Evolutionary conservation across 2,329 filamentous ascomycete genomes (phyloP).

Genomic region (Blastomyces gilchristii): DNA sequence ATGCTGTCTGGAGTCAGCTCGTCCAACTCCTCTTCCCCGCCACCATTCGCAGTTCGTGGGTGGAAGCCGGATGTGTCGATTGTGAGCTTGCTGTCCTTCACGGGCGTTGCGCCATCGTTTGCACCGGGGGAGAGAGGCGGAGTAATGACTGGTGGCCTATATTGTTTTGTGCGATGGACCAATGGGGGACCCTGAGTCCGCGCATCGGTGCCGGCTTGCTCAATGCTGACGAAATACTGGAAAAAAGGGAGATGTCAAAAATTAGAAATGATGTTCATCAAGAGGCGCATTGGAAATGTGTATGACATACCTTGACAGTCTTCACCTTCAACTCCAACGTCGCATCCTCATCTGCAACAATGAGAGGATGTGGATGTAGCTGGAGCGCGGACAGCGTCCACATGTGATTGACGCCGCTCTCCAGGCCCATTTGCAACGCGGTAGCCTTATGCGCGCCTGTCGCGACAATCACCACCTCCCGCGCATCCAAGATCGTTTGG

Average conservation of each 20-base stretch:
- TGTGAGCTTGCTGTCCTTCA: constrained; percentile 27
- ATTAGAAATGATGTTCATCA: not conserved
- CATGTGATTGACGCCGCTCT: constrained; percentile 79
- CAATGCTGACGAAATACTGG: constrained; percentile 62
- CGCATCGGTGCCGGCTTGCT: constrained; percentile 48
- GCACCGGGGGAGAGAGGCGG: constrained; percentile 15
- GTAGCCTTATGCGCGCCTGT: constrained; percentile 71
- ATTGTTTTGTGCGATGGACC: constrained; percentile 32
- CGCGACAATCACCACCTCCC: constrained; percentile 74
- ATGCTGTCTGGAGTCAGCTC: constrained; percentile 41
- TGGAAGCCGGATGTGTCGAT: constrained; percentile 33
- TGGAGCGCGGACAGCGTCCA: constrained; percentile 78
- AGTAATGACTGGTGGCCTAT: constrained; percentile 8
- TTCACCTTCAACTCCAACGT: constrained; percentile 64
- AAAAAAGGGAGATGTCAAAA: constrained; percentile 1
- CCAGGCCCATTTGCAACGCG: constrained; percentile 68
- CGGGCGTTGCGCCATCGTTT: constrained; percentile 22
- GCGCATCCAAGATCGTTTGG: constrained; percentile 68
- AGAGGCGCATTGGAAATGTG: not conserved
- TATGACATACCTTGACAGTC: constrained; percentile 45
- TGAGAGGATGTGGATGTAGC: constrained; percentile 68
- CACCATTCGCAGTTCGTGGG: constrained; percentile 16
- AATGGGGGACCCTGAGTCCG: constrained; percentile 35
- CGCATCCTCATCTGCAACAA: constrained; percentile 74
- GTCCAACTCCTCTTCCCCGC: constrained; percentile 28